Conservation (phyloP, 139 green algal species). For the Monoraphidium neglectum region DNA sequence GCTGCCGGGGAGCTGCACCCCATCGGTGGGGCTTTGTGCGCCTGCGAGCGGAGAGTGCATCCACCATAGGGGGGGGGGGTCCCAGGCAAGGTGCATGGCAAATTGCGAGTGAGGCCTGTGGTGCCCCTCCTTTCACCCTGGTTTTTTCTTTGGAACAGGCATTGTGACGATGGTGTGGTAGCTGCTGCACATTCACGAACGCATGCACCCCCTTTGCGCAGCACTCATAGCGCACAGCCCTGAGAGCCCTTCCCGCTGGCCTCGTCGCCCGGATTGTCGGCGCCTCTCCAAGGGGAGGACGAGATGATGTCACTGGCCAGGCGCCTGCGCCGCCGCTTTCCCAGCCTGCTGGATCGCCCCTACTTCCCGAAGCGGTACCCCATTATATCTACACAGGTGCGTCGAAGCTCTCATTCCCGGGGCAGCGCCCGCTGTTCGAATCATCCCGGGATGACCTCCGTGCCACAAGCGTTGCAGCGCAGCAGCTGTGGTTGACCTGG, state of each 20-base stretch:
- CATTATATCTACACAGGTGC: slow-evolving; percentile 53
- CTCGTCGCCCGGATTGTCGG: no score
- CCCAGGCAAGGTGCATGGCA: no score
- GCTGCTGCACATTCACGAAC: background rate
- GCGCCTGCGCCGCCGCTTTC: slow-evolving; percentile 41
- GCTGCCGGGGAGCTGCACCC: slow-evolving; percentile 46
- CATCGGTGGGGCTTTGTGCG: slow-evolving; percentile 40
- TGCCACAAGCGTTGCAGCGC: no score
- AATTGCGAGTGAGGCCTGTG: no score
- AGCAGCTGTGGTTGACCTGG: no score
- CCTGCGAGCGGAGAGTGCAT: no score
- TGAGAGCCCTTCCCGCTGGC: no score
- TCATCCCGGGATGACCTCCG: no score
- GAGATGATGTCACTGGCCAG: slow-evolving; percentile 45
- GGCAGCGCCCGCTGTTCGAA: no score
- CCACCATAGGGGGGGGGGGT: no score
- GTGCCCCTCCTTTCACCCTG: background rate
- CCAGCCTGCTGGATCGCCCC: slow-evolving; percentile 6
- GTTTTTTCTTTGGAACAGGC: background rate
- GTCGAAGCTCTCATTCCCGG: background rate
- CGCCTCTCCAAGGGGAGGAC: slow-evolving; percentile 31
- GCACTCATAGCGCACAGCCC: background rate
- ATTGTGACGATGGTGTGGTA: background rate
- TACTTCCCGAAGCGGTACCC: slow-evolving; percentile 49
- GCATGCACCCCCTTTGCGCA: background rate